Conservation (phyloP, 2,329 filamentous ascomycete species). For the Dactylellina parvicollis region DNA sequence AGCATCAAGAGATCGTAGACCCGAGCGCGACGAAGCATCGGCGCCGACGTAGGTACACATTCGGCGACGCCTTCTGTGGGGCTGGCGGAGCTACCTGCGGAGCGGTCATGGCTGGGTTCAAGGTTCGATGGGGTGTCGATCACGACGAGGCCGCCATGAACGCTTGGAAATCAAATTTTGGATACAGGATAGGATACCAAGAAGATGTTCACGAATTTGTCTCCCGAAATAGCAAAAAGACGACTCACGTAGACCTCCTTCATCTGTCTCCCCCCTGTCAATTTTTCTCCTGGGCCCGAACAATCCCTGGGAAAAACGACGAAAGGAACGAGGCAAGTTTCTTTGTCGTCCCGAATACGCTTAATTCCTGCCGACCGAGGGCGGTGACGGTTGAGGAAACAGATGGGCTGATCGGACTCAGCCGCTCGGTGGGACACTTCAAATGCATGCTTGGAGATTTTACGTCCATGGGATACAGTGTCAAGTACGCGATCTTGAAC, state of each 20-base stretch:
- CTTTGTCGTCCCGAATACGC: conserved; percentile 65
- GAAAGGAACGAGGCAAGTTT: conserved; percentile 73
- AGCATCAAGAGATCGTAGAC: not conserved
- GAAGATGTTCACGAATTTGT: conserved; percentile 67
- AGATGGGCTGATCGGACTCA: conserved; percentile 67
- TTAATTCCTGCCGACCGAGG: conserved; percentile 71
- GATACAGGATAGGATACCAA: conserved; percentile 64
- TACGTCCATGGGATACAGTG: conserved; percentile 72
- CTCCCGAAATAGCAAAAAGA: conserved; percentile 41
- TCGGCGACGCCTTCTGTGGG: conserved; percentile 78
- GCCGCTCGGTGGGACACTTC: conserved; percentile 65
- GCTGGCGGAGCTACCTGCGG: conserved; percentile 77
- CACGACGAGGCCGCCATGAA: conserved; percentile 67
- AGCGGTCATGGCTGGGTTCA: conserved; percentile 69
- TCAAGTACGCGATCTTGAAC: conserved; percentile 73
- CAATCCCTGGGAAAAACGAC: conserved; percentile 68
- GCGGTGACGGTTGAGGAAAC: conserved; percentile 83
- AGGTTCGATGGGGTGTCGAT: conserved; percentile 73
- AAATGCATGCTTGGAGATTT: conserved; percentile 72
- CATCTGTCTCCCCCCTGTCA: conserved; percentile 84
- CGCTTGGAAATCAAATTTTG: conserved; percentile 72
- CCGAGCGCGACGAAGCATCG: not conserved
- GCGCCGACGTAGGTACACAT: conserved; percentile 67
- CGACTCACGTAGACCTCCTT: conserved; percentile 69
- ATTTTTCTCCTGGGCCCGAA: conserved; percentile 77